Conservation (phyloP, 805 yeast genomes). For the Cyberlindnera petersonii region DNA sequence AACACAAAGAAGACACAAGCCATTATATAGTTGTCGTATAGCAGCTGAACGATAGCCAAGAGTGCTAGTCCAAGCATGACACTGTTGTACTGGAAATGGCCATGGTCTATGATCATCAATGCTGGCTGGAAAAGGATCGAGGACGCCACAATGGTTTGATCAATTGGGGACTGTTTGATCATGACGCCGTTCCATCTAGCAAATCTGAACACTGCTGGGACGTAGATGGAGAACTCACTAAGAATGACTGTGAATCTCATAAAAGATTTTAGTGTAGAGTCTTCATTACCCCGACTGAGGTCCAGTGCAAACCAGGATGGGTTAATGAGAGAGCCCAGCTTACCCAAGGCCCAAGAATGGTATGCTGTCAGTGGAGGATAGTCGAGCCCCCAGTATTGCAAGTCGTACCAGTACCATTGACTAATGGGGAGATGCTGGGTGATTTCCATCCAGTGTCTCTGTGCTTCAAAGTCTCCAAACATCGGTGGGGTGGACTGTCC, state of each 20-base stretch:
- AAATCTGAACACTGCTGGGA: conserved; percentile 75
- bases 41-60: conserved; percentile 59
- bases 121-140: conserved; percentile 84
- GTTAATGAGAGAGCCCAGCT: conserved; percentile 60
- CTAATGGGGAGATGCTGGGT: conserved; percentile 70
- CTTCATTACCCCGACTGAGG: conserved; percentile 72
- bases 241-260: conserved; percentile 80
- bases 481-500: conserved; percentile 72
- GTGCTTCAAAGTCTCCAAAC: conserved; percentile 97
- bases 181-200: conserved; percentile 68
- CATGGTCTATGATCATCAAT: conserved; percentile 84
- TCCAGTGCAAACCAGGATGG: conserved; percentile 74
- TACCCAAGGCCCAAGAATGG: conserved; percentile 80
- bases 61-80: conserved; percentile 90
- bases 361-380: conserved; percentile 96
- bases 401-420: conserved; percentile 86
- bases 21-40: conserved; percentile 56
- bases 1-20: conserved; percentile 77
- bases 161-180: conserved; percentile 56
- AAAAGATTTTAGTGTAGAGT: conserved; percentile 61
- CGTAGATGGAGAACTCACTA: conserved; percentile 69
- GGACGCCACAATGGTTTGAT: conserved; percentile 71
- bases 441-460: conserved; percentile 95
- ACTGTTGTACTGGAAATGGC: conserved; percentile 93
- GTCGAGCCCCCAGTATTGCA: conserved; percentile 94